phyloP scores from a whole-genome alignment of 108 stramenopile genomes.

The Skeletonema menzelii region DNA sequence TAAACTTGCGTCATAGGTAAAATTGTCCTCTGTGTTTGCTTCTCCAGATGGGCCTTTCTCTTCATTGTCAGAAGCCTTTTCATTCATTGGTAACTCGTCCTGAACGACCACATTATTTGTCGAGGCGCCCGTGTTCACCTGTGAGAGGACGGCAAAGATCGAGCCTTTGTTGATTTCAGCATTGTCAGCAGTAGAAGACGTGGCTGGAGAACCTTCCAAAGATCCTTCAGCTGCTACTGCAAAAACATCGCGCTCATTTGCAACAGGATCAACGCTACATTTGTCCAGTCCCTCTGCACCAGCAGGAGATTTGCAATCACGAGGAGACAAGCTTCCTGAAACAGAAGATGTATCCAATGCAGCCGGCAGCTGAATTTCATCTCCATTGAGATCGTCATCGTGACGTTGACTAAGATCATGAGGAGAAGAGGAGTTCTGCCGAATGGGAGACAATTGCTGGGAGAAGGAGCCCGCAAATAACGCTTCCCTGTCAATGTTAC shows the following conservation, averaged over 20 bases:
- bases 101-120: not conserved
- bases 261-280: not conserved
- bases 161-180: not conserved
- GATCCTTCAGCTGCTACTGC: not conserved
- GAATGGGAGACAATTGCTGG: not conserved
- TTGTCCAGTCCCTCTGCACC: not conserved
- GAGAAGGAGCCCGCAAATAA: not conserved
- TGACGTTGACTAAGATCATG: not conserved
- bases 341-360: not conserved
- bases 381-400: not conserved
- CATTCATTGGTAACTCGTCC: no score
- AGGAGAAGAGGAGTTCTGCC: not conserved
- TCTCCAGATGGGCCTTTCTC: not conserved
- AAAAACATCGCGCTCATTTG: not conserved
- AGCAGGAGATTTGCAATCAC: constrained; percentile 8
- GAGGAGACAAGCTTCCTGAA: constrained; percentile 17
- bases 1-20: not conserved
- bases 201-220: not conserved
- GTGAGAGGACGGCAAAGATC: constrained; percentile 1
- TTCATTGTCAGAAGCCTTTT: not conserved
- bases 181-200: not conserved
- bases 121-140: not conserved
- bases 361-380: not conserved
- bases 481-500: not conserved
- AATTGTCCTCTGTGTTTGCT: not conserved